These are phyloP conservation scores for Pythium coloratum DNA, from an alignment of 352 stramenopile genomes.

Conservation along the genomic window DNA sequence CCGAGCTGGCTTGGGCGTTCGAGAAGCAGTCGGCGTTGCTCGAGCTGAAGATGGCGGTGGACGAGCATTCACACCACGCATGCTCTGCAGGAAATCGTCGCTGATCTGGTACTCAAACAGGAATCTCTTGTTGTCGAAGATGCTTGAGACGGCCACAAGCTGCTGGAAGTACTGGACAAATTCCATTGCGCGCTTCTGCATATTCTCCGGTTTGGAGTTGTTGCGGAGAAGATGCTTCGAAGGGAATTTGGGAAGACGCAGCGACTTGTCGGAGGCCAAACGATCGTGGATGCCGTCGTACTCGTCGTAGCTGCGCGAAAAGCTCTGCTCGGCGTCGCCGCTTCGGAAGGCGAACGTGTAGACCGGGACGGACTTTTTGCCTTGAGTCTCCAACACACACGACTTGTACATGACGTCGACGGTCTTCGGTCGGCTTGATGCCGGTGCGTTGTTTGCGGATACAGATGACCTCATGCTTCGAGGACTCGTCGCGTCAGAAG, in stretches of 20 bases:
- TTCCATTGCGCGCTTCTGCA: conserved; percentile 83
- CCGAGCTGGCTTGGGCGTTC: conserved; percentile 5
- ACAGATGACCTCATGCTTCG: conserved; percentile 18
- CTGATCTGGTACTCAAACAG: conserved; percentile 65
- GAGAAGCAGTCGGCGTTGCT: neutral
- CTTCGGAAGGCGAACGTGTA: conserved; percentile 68
- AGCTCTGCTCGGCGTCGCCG: conserved; percentile 42
- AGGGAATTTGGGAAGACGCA: conserved; percentile 68
- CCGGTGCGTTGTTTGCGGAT: conserved; percentile 11
- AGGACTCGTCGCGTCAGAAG: conserved; percentile 22
- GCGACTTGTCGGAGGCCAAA: conserved; percentile 33
- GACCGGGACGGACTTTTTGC: conserved; percentile 62
- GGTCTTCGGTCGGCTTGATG: conserved; percentile 14
- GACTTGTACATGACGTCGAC: conserved; percentile 51
- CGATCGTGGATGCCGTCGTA: conserved; percentile 73
- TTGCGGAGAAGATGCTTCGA: conserved; percentile 76
- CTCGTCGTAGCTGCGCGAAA: conserved; percentile 68
- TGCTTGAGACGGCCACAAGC: conserved; percentile 43
- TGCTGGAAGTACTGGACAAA: conserved; percentile 75
- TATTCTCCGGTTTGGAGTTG: conserved; percentile 81
- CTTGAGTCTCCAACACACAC: conserved; percentile 53
- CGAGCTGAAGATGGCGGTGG: conserved; percentile 10
- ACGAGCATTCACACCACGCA: conserved; percentile 24
- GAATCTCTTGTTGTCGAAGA: conserved; percentile 65
- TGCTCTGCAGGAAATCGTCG: conserved; percentile 37